Conservation (phyloP, 176 grass and related monocot genomes). For the Ananas comosus region DNA sequence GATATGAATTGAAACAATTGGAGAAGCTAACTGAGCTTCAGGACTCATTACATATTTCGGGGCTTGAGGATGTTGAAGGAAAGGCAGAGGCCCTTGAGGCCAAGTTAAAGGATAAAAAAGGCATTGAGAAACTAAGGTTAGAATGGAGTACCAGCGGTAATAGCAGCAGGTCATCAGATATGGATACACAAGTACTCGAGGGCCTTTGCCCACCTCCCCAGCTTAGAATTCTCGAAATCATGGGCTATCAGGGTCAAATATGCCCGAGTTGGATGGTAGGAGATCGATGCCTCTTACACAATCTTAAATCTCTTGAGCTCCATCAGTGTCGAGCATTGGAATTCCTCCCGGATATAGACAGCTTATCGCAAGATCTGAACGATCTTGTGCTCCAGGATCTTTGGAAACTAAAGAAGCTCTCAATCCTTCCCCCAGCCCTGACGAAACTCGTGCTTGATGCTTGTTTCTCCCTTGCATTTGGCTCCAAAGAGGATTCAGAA, state of each 20-base stretch:
- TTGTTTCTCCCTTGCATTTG: neutral
- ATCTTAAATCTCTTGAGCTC: conserved; percentile 7
- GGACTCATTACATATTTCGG: neutral
- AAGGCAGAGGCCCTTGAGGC: neutral
- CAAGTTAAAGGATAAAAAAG: neutral
- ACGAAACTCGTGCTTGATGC: neutral
- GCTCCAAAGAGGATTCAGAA: neutral
- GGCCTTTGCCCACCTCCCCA: conserved; percentile 2
- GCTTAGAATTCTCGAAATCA: neutral
- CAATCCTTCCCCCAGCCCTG: neutral
- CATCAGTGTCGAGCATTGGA: neutral
- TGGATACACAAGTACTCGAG: conserved; percentile 3
- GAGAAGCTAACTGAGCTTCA: conserved; percentile 14
- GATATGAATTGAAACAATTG: conserved; percentile 24
- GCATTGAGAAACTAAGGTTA: neutral
- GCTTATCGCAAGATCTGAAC: neutral
- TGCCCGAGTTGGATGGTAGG: conserved; percentile 11
- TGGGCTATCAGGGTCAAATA: neutral
- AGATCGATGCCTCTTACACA: neutral
- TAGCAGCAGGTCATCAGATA: neutral
- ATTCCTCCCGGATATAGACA: neutral
- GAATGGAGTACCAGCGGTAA: neutral
- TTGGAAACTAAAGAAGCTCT: neutral
- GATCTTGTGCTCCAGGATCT: neutral
- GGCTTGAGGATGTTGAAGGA: conserved; percentile 12